Base-by-base conservation (phyloP, 257 asterid genomes). In the Sherardia arvensis region DNA sequence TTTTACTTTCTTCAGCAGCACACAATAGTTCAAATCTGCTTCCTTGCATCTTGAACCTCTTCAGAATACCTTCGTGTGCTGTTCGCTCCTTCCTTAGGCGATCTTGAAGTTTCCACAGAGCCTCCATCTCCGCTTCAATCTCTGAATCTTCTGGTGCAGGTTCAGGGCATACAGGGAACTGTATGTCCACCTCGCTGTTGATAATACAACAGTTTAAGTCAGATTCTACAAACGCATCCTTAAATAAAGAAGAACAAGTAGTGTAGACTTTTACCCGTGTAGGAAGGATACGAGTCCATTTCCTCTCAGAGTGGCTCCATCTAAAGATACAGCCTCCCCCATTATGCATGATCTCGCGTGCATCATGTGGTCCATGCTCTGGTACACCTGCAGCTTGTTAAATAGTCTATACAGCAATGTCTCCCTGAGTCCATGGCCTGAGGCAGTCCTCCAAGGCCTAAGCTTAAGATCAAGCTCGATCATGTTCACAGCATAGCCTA, bases 361-460 rank as follows among this genome's bases (percentile, higher is more conserved):
- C 69, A 62, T 69, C 91, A 88, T 80, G 66, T 66, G 47, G 12
- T 74, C 60, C 29, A 78, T 77, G 40, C 66, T 69, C 53, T 54
- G 10, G n/a, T 86, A 86, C 26, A 88, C 95, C 73, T 86, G 96
- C 68, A 85, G 88, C 69, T 76, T 67, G 7, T 88, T 90, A 49
- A 88, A 65, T 9, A 86, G 92, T 29, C 80, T 73, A 68, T 73
- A 79, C 62, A 86, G 84, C 64, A 86, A 40, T 1, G 90, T 79
- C 71, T 88, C 88, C 0, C 87, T 70, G 3, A 85, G 85, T 20
- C 82, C 79, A 73, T 72, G 70, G 17, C 86, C 90, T 1, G 70
- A 67, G 34, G 54, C 14, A 4, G 83, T 74, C 61, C 78, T 83
- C 72, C 79, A 75, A 0, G 60, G 65, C 62, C 48, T 20, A 54